Conservation (phyloP, 1,284 basidiomycete species). For the Microbotryum violaceum region DNA sequence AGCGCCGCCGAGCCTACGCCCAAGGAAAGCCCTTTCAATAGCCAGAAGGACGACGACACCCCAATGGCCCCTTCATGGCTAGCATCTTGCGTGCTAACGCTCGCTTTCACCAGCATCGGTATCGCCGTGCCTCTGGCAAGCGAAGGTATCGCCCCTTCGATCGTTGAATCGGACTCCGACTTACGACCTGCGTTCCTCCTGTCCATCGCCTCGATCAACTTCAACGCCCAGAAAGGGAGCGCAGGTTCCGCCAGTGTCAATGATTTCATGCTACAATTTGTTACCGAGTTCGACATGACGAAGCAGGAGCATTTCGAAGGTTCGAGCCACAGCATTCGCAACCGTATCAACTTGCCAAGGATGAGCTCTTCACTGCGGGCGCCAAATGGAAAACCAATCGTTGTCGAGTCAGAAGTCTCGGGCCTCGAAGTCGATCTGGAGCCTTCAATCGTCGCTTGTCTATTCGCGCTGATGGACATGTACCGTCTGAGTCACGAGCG, state of each 20-base stretch:
- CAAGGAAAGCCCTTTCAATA: no score
- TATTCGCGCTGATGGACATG: conserved; percentile 74
- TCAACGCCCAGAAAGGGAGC: conserved; percentile 64
- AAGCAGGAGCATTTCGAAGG: conserved; percentile 61
- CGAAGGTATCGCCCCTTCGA: conserved; percentile 43
- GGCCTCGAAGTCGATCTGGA: conserved; percentile 81
- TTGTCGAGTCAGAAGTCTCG: conserved; percentile 64
- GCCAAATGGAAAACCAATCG: conserved; percentile 44
- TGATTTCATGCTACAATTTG: conserved; percentile 72
- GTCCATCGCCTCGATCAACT: conserved; percentile 64
- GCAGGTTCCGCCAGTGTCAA: conserved; percentile 66
- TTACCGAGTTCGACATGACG: conserved; percentile 69
- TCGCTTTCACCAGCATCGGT: conserved; percentile 64
- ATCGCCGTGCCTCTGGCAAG: conserved; percentile 65
- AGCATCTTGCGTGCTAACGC: conserved; percentile 55
- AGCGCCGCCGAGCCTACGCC: conserved; percentile 26
- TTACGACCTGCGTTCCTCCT: conserved; percentile 71
- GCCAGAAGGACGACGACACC: conserved; percentile 4
- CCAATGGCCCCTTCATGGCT: conserved; percentile 52
- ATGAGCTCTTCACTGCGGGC: conserved; percentile 68
- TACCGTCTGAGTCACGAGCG: conserved; percentile 73
- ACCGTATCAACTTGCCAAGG: conserved; percentile 65
- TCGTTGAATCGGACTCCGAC: conserved; percentile 35
- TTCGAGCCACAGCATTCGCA: conserved; percentile 60
- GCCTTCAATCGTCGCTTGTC: conserved; percentile 66